Conservation (phyloP, 305 asterid genomes). For the Fraxinus baroniana region DNA sequence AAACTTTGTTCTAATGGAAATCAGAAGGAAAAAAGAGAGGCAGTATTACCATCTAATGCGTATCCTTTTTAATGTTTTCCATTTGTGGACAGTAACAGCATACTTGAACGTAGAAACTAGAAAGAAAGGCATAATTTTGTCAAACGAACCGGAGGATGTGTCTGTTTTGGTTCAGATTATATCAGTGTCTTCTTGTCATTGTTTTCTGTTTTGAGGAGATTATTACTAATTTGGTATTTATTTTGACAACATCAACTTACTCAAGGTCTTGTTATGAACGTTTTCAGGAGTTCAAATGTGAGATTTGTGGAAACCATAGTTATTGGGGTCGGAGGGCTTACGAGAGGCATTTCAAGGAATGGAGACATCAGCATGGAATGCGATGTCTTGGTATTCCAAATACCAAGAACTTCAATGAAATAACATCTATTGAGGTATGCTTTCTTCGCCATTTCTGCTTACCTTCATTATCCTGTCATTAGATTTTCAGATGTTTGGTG, state of each 20-base stretch:
- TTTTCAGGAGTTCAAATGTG: slow-evolving; percentile 94
- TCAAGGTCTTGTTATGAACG: slow-evolving; percentile 16
- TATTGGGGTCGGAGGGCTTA: slow-evolving; percentile 99
- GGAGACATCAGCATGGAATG: slow-evolving; percentile 98
- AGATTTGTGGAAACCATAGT: slow-evolving; percentile 97
- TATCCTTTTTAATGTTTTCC: neutral
- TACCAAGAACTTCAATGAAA: slow-evolving; percentile 89
- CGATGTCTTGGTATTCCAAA: slow-evolving; percentile 94
- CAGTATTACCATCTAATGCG: neutral
- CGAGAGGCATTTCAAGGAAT: slow-evolving; percentile 98
- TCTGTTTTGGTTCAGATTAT: neutral
- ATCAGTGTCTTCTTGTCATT: neutral
- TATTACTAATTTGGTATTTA: neutral
- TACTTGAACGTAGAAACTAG: neutral
- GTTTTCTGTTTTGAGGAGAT: slow-evolving; percentile 19
- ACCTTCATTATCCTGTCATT: neutral
- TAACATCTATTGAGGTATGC: slow-evolving; percentile 79
- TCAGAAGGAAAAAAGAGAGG: neutral
- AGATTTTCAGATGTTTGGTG: neutral
- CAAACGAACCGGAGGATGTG: neutral
- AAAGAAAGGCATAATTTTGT: neutral
- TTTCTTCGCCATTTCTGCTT: neutral
- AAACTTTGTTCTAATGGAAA: neutral
- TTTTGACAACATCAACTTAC: slow-evolving; percentile 6
- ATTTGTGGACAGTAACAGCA: neutral